Conservation (phyloP, 768 basidiomycete genomes). For the Termitomyces bulborhizus region DNA sequence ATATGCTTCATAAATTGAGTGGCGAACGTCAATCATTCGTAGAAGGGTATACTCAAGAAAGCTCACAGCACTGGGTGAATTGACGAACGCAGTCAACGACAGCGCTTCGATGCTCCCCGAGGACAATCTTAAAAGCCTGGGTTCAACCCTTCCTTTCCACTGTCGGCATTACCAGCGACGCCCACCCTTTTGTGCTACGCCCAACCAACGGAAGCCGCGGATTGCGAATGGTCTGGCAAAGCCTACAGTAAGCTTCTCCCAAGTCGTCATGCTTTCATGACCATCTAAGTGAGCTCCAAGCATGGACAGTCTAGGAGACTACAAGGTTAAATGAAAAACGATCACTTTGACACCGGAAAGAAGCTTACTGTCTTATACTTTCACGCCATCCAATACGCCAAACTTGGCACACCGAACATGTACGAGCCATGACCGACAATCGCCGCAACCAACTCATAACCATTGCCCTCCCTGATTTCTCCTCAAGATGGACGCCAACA, state of each 20-base stretch:
- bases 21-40: neutral
- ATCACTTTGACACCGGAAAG: slow-evolving; percentile 37
- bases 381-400: slow-evolving; percentile 70
- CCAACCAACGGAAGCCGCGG: slow-evolving; percentile 64
- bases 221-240: slow-evolving; percentile 59
- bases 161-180: slow-evolving; percentile 12
- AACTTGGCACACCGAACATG: slow-evolving; percentile 59
- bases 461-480: slow-evolving; percentile 17
- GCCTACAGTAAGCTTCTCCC: slow-evolving; percentile 49
- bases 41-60: neutral
- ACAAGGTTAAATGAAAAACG: neutral
- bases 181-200: slow-evolving; percentile 43
- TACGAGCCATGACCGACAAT: slow-evolving; percentile 69
- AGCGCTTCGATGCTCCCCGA: slow-evolving; percentile 55
- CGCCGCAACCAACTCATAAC: slow-evolving; percentile 43
- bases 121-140: slow-evolving; percentile 51
- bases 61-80: slow-evolving; percentile 13
- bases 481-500: slow-evolving; percentile 47
- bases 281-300: slow-evolving; percentile 58
- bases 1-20: neutral
- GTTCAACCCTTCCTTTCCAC: slow-evolving; percentile 24
- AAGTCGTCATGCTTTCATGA: slow-evolving; percentile 40
- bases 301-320: slow-evolving; percentile 44
- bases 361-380: slow-evolving; percentile 59
- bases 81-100: slow-evolving; percentile 58